phyloP scores from a whole-genome alignment of 352 stramenopile species.

The Lagenidium sp. region DNA sequence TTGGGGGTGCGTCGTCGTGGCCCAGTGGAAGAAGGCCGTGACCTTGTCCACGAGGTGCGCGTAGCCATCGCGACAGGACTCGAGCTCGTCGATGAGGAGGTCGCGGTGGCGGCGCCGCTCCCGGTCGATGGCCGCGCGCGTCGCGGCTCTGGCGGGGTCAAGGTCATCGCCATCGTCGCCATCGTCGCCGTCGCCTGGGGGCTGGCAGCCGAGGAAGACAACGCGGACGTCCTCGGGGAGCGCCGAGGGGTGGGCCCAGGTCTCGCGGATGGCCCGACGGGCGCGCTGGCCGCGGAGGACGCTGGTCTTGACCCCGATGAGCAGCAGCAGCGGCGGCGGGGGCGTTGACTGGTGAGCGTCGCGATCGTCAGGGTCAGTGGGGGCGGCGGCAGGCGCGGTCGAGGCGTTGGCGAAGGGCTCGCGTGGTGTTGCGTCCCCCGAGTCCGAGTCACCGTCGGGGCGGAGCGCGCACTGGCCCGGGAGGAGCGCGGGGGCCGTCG shows the following conservation, averaged over 20 bases:
- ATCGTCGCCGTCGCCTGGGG: too few relatives aligned
- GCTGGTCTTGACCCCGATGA: conserved; percentile 44
- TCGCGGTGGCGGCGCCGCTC: conserved; percentile 30
- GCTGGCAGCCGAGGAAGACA: conserved; percentile 28
- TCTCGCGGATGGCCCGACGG: conserved; percentile 15
- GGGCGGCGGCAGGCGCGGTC: too few relatives aligned
- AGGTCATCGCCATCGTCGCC: too few relatives aligned
- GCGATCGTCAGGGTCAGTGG: too few relatives aligned
- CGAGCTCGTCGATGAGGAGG: conserved; percentile 36
- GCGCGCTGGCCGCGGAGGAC: conserved; percentile 18
- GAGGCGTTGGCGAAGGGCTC: too few relatives aligned
- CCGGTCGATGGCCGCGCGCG: not conserved
- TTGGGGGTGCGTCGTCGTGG: not conserved
- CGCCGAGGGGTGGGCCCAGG: conserved; percentile 14
- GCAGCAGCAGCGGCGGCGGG: too few relatives aligned
- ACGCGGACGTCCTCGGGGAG: conserved; percentile 16
- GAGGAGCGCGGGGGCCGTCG: too few relatives aligned
- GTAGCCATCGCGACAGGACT: conserved; percentile 40
- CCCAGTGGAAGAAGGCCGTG: conserved; percentile 30
- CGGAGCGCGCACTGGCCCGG: too few relatives aligned
- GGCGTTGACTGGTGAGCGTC: too few relatives aligned
- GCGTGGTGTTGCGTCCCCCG: too few relatives aligned
- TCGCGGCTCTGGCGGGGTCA: too few relatives aligned
- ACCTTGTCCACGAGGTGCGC: conserved; percentile 38
- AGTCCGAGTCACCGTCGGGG: too few relatives aligned